Base-by-base conservation (phyloP, 2,329 filamentous ascomycete genomes). In the Hymenoscyphus infarciens region DNA sequence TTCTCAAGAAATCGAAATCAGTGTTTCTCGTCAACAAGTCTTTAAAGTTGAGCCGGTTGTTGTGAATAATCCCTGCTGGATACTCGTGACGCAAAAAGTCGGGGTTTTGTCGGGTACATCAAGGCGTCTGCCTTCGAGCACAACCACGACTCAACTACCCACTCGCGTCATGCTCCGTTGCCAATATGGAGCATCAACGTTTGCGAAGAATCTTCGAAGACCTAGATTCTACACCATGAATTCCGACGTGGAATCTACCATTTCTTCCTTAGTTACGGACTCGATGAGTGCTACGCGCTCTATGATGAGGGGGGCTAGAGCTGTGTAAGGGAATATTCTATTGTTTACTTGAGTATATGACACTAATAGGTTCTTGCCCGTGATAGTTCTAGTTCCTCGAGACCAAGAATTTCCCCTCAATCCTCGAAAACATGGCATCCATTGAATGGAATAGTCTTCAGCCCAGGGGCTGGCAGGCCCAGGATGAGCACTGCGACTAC, bases 361-460 rank as follows among this genome's bases (percentile, higher is more conserved):
- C 31, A 27, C 63, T 67, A 62, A 67, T 56, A 2, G 7, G n/a
- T 15, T 56, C 42, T 38, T 54, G 4, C 19, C 52, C 4, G 25
- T 27, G 25, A 33, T 39, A 66, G 64, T 11, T 64, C 62, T 25
- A 59, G n/a, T 49, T 22, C 57, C n/a, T 42, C 65, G 53, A 60
- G 56, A 31, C 45, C 60, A 11, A 61, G 56, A 57, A 27, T 54
- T 27, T 13, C 58, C 42, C 49, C 59, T 38, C 59, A 60, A 19
- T 56, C 56, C 33, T 55, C 64, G 56, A 72, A 71, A 57, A 67
- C 74, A 31, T 80, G 78, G 78, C 72, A 73, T 59, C 72, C 74
- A 4, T 72, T 67, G n/a, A 70, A 74, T 60, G 77, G 77, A 42
- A 75, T 79, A 59, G 72, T 77, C 2, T 80, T 79, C 64, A 60